phyloP scores from a whole-genome alignment of 352 stramenopile genomes.

The Phytopythium ostracodes region DNA sequence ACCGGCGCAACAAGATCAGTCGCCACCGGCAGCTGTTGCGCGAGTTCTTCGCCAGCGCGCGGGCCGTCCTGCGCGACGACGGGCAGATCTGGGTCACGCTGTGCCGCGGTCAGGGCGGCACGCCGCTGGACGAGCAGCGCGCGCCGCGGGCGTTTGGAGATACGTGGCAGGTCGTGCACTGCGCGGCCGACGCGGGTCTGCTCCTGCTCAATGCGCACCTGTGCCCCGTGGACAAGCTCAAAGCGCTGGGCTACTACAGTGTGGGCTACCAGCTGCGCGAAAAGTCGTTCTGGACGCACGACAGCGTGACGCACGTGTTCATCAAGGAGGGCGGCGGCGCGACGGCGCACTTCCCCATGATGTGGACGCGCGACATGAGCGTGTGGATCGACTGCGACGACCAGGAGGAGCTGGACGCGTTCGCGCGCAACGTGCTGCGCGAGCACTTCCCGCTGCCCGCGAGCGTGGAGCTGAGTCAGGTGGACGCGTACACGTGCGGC shows the following conservation, averaged over 20 bases:
- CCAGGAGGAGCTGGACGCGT: slow-evolving; percentile 41
- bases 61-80: slow-evolving; percentile 36
- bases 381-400: slow-evolving; percentile 68
- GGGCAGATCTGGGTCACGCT: slow-evolving; percentile 83
- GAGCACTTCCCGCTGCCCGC: slow-evolving; percentile 37
- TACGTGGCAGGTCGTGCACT: slow-evolving; percentile 79
- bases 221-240: slow-evolving; percentile 55
- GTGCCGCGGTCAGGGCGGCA: slow-evolving; percentile 76
- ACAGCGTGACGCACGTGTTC: slow-evolving; percentile 73
- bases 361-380: slow-evolving; percentile 65
- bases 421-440: slow-evolving; percentile 32
- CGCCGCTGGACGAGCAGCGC: slow-evolving; percentile 54
- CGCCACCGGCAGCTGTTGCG: slow-evolving; percentile 69
- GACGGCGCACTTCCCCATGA: slow-evolving; percentile 47
- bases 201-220: slow-evolving; percentile 59
- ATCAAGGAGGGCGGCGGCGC: slow-evolving; percentile 35
- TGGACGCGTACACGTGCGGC: slow-evolving; percentile 59
- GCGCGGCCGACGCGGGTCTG: slow-evolving; percentile 48
- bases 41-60: slow-evolving; percentile 74
- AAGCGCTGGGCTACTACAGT: slow-evolving; percentile 69
- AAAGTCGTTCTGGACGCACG: slow-evolving; percentile 64
- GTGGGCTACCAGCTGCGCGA: slow-evolving; percentile 77
- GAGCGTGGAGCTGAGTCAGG: slow-evolving; percentile 27
- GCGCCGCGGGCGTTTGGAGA: slow-evolving; percentile 43
- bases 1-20: slow-evolving; percentile 77